Base-by-base conservation (phyloP, 768 basidiomycete species). In the Hysterangium stoloniferum region DNA sequence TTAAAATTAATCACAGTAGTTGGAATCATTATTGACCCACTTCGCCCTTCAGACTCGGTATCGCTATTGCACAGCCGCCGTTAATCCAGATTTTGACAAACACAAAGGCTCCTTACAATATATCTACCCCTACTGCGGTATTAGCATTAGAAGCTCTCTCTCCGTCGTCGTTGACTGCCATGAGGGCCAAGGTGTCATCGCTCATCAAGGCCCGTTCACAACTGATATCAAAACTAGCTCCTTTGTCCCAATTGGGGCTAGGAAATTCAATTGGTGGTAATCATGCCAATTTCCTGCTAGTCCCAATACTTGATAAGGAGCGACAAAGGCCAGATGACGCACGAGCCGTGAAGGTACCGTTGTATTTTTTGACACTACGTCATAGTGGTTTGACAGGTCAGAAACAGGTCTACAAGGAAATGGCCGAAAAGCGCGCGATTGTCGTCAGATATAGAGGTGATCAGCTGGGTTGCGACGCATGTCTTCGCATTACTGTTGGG, bases 61-160 rank as follows among this genome's bases (percentile, higher is more conserved):
- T 94, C 40, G 90, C 91, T 0, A 69, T 97, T 49, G 89, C 92
- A 4, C 86, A 93, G 53, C 92, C 92, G 0, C 82, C 89, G 0
- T 70, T 99, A 11, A 86, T 97, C 38, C 94, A 92, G 59, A 75
- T 97, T 55, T 79, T 98, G 47, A 78, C 81, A 53, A 98, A 98
- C 64, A 87, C 94, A 24, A 99, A 99, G 64, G 96, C 95, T 1
- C 96, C 96, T 0, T 99, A 98, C 72, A 97, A 96, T 66, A 81
- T 99, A 57, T 94, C 93, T 13, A 77, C 84, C 0, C 93, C 93
- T 0, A 91, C 91, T 5, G 90, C 95, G 11, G 67, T 79, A 25
- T 78, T 97, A 20, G 94, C 92, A 0, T 64, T 82, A 13, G 72
- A 84, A 8, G 91, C 95, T 0, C 77, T 97, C 27, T 78, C 86